A percentile compares a stretch with the other conserved stretches of the same genome.
Conservation (phyloP, 2,329 filamentous ascomycete genomes). For the Penicillium italicum region DNA sequence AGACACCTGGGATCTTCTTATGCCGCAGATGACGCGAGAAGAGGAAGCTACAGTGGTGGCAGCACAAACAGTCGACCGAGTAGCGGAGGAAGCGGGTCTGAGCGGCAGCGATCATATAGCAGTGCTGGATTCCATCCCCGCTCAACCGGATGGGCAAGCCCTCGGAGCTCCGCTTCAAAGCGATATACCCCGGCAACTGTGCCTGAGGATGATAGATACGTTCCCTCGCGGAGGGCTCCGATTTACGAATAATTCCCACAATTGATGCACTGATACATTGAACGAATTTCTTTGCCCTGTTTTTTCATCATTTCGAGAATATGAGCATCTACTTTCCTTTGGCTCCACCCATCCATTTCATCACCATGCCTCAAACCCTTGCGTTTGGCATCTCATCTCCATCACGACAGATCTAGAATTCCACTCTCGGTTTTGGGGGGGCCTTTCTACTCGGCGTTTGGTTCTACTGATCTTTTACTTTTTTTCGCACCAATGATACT, state of each 20-base stretch:
- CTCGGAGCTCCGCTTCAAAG: slow-evolving; percentile 20
- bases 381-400: neutral
- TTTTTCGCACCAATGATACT: neutral
- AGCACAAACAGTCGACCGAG: slow-evolving; percentile 19
- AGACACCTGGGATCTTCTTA: slow-evolving; percentile 23
- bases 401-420: neutral
- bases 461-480: neutral
- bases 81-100: slow-evolving; percentile 26
- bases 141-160: slow-evolving; percentile 17
- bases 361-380: neutral
- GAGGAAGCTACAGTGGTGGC: slow-evolving; percentile 23
- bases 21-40: slow-evolving; percentile 24
- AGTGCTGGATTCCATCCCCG: slow-evolving; percentile 14
- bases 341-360: too few relatives aligned
- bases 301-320: neutral
- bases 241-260: slow-evolving; percentile 18
- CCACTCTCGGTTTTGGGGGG: neutral
- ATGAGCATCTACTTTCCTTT: neutral
- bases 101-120: slow-evolving; percentile 24
- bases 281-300: neutral
- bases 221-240: slow-evolving; percentile 12
- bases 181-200: slow-evolving; percentile 17
- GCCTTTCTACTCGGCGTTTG: neutral
- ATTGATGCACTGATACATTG: neutral
- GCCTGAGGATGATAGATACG: slow-evolving; percentile 16